Percentiles rank a stretch among this genome's conserved stretches.
Conservation (phyloP, 495 filamentous ascomycete genomes). For the Pseudoneurospora amorphoporcata region DNA sequence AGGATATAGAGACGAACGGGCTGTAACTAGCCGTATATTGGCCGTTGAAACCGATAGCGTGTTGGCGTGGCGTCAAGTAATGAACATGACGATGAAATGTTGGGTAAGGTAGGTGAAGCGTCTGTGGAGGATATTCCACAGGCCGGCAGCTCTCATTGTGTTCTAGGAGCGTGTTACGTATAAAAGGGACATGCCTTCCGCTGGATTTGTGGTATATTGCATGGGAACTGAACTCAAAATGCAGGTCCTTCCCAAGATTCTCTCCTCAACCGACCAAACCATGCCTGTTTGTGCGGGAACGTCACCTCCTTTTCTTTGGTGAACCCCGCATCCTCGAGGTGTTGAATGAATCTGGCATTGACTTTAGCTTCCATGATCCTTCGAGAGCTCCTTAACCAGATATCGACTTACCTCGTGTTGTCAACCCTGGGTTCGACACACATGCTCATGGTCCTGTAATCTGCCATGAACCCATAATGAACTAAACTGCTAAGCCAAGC, state of each 20-base stretch:
- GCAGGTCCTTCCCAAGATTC: constrained; percentile 79
- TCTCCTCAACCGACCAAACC: constrained; percentile 70
- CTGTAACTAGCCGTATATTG: background rate
- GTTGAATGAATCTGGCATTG: constrained; percentile 59
- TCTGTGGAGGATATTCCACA: background rate
- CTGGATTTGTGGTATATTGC: background rate
- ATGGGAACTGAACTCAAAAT: constrained; percentile 32
- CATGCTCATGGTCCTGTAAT: constrained; percentile 71
- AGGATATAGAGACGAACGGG: background rate
- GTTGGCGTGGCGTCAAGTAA: background rate
- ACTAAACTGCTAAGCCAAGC: constrained; percentile 78
- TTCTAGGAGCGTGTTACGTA: background rate
- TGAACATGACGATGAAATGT: background rate
- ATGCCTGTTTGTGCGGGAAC: constrained; percentile 89
- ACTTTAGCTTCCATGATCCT: background rate
- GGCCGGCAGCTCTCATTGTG: background rate
- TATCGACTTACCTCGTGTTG: constrained; percentile 63
- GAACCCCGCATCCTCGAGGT: constrained; percentile 68
- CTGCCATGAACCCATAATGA: constrained; percentile 71
- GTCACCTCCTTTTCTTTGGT: constrained; percentile 78
- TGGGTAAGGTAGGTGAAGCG: background rate
- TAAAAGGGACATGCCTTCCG: background rate
- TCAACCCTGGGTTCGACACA: constrained; percentile 86
- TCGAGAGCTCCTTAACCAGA: background rate
- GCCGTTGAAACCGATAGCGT: background rate